Base-by-base conservation (phyloP, 345 rosid species). In the Clarkia xantiana region DNA sequence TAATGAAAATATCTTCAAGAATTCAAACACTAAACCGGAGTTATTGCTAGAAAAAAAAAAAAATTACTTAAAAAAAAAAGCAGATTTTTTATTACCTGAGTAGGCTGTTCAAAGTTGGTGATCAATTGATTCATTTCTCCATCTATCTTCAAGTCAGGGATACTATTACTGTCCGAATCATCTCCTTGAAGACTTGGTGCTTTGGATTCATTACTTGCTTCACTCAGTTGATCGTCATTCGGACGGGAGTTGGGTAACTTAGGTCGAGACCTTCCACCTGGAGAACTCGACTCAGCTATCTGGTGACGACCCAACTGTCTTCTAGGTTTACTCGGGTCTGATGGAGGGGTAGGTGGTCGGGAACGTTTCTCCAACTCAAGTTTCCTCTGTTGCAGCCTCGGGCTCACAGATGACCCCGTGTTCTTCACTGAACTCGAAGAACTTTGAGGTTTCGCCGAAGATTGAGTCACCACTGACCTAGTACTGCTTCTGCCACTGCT, bases 291-390 rank as follows among this genome's bases (percentile, higher is more conserved):
- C 59, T 79, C 89, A 11, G 57, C 54, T 12, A 44, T 48, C 49
- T 76, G 72, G 63, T 63, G 25, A 58, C 54, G 75, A 54, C 36
- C 36, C 36, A 58, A 47, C 29, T 62, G 77, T 65, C 74, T 78
- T 70, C 75, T 75, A 47, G 83, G 63, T 64, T 72, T 83, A 50
- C 52, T 76, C 45, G 74, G 64, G 71, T 81, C 89, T 64, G 81
- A 63, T 9, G 85, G 89, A 56, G 86, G 83, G 11, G 91, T 76
- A 25, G 96, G 97, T 20, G 97, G 86, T 36, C 93, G 76, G 52
- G 93, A 79, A 44, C 70, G 82, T 67, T 68, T 81, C 62, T 86
- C 89, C 41, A 65, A 51, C 53, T 83, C 94, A 51, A 67, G 57
- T 62, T 77, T 90, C 72, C 71, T 86, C 66, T 75, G 96, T 65